Evolutionary conservation across 768 basidiomycete species (phyloP).

Genomic region (Lactarius hengduanensis): DNA sequence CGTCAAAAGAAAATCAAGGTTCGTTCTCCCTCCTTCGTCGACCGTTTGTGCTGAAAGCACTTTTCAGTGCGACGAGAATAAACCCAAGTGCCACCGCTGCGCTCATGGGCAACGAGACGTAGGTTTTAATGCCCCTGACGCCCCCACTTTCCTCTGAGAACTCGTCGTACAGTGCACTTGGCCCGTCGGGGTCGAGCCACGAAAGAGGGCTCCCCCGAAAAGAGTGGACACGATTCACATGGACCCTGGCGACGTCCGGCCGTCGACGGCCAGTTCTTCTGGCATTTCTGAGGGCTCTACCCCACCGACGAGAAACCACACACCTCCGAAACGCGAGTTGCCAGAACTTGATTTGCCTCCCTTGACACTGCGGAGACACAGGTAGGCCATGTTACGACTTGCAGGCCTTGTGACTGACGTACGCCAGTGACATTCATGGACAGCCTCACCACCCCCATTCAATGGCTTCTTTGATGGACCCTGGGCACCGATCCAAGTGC

Average conservation of each 20-base stretch:
- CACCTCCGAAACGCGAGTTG: conserved; percentile 56
- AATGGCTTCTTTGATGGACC: conserved; percentile 29
- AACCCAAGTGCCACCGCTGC: conserved; percentile 85
- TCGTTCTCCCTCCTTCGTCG: conserved; percentile 28
- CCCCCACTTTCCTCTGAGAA: not conserved
- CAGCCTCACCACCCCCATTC: conserved; percentile 29
- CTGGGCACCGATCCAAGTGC: conserved; percentile 29
- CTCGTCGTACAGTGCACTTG: conserved; percentile 61
- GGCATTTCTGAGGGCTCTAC: conserved; percentile 70
- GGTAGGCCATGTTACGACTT: conserved; percentile 33
- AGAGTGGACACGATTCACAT: conserved; percentile 38
- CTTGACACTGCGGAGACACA: conserved; percentile 42
- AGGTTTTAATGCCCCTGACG: conserved; percentile 32
- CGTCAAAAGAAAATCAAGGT: conserved; percentile 95
- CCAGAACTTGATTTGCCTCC: conserved; percentile 40
- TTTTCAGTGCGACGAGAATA: conserved; percentile 82
- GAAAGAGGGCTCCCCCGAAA: conserved; percentile 60
- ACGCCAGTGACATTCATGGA: conserved; percentile 31
- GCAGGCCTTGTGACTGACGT: conserved; percentile 17
- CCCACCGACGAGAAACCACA: conserved; percentile 65
- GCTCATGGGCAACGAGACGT: conserved; percentile 84
- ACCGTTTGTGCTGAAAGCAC: conserved; percentile 7
- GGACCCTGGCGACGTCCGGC: conserved; percentile 54
- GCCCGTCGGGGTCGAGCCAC: conserved; percentile 74
- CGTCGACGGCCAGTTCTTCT: conserved; percentile 75